Base-by-base conservation (phyloP, 192 early-diverging fungal species). In the Podila minutissima region DNA sequence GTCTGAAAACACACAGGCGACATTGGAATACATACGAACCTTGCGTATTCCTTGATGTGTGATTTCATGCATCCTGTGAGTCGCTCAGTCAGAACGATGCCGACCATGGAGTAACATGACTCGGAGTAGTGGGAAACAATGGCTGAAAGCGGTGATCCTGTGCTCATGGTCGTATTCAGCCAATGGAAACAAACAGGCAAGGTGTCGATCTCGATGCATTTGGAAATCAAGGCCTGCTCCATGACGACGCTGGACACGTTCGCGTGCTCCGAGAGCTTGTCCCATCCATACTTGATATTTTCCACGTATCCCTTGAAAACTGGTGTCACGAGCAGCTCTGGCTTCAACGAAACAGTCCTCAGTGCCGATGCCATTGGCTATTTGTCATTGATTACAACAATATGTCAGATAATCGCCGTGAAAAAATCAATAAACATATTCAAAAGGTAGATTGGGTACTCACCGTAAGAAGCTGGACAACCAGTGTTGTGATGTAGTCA, bases 151-250 rank as follows among this genome's bases (percentile, higher is more conserved):
- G 77, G 77, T 20, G 77, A 81, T 29, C 77, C 77, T 24, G 77
- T 81, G 51, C 77, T 81, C 77, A 81, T 81, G 26, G 77, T 81
- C 1, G 77, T 81, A 37, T 81, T 81, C 22, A 81, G 35, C 77
- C 77, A 81, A 29, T 81, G 77, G 29, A 81, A 81, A 28, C 77
- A 81, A 0, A 81, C 71, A 20, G 77, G 53, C 19, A 81, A 20
- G 0, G 77, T 81, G 15, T 81, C 77, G 59, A 81, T 53, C 62
- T 81, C 77, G 35, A 81, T 81, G 37, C 77, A 81, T 26, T 81
- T 81, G 50, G 77, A 81, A 62, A 81, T 81, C 28, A 81, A 46
- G 0, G 77, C 77, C 32, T 81, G 77, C 67, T 81, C 77, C 71
- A 81, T 81, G 37, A 81, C 77, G 5, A 81, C 77, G 31, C 77